A percentile compares a stretch with the other conserved stretches of the same genome.
Conservation (phyloP, 2,329 filamentous ascomycete genomes). For the Botrytis elliptica region DNA sequence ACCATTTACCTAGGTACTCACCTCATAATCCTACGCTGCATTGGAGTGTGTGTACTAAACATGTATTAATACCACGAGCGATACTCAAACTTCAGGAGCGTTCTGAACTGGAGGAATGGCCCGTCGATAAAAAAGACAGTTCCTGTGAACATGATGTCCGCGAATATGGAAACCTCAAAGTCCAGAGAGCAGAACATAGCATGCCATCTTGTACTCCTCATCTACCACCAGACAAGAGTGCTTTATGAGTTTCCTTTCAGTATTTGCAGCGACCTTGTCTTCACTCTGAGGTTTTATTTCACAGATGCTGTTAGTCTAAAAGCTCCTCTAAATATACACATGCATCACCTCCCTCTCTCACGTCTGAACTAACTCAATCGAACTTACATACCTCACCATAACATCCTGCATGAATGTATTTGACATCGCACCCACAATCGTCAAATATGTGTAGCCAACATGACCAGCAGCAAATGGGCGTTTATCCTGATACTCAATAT, state of each 20-base stretch:
- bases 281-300: slow-evolving; percentile 33
- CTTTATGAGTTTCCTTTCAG: slow-evolving; percentile 30
- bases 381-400: slow-evolving; percentile 35
- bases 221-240: slow-evolving; percentile 29
- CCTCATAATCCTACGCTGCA: background rate
- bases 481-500: slow-evolving; percentile 54
- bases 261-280: slow-evolving; percentile 33
- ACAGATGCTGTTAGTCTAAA: background rate
- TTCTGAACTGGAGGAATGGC: background rate
- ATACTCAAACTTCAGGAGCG: background rate
- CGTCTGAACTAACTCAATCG: slow-evolving; percentile 28
- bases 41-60: background rate
- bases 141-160: background rate
- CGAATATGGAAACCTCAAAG: background rate
- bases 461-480: slow-evolving; percentile 52
- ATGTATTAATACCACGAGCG: background rate
- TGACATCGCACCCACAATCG: slow-evolving; percentile 55
- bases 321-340: slow-evolving; percentile 24
- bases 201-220: slow-evolving; percentile 30
- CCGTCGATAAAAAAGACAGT: background rate
- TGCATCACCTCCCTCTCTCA: slow-evolving; percentile 31
- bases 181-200: background rate
- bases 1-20: background rate
- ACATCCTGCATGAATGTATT: slow-evolving; percentile 49
- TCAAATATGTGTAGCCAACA: slow-evolving; percentile 45